Conservation (phyloP, 2,329 filamentous ascomycete genomes). For the Graphilbum sp. region DNA sequence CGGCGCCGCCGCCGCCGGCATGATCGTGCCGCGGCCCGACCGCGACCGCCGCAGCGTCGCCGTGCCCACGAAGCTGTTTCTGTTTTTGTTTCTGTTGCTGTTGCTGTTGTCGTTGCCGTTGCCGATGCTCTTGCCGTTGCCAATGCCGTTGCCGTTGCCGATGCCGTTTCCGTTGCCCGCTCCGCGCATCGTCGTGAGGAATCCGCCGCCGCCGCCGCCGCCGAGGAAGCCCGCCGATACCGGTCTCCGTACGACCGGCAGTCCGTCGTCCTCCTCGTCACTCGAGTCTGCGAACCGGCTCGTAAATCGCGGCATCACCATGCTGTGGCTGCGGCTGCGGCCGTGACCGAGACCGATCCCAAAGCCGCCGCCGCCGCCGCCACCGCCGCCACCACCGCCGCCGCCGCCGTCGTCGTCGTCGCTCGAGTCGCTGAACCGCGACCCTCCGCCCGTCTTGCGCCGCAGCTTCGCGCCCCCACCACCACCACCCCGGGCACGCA, state of each 20-base stretch:
- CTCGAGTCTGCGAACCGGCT: conserved; percentile 48
- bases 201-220: conserved; percentile 9
- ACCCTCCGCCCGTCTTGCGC: neutral
- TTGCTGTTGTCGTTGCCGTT: neutral
- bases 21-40: conserved; percentile 23
- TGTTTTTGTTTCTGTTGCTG: too few relatives aligned
- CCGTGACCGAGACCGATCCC: too few relatives aligned
- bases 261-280: conserved; percentile 33
- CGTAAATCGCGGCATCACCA: conserved; percentile 4
- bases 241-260: neutral
- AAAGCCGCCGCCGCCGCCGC: too few relatives aligned
- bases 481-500: neutral
- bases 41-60: conserved; percentile 21
- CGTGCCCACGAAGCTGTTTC: conserved; percentile 8
- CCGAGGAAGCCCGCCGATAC: neutral
- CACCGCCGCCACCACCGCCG: conserved; percentile 22
- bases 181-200: too few relatives aligned
- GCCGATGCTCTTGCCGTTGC: too few relatives aligned
- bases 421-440: conserved; percentile 43
- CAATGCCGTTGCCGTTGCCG: neutral
- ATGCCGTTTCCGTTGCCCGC: neutral
- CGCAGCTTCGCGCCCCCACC: neutral
- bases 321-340: neutral
- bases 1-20: neutral
- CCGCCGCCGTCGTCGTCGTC: conserved; percentile 33